Evolutionary conservation across 225 moss, liverwort and hornwort genomes (phyloP).

Genomic region (Polytrichum formosum): DNA sequence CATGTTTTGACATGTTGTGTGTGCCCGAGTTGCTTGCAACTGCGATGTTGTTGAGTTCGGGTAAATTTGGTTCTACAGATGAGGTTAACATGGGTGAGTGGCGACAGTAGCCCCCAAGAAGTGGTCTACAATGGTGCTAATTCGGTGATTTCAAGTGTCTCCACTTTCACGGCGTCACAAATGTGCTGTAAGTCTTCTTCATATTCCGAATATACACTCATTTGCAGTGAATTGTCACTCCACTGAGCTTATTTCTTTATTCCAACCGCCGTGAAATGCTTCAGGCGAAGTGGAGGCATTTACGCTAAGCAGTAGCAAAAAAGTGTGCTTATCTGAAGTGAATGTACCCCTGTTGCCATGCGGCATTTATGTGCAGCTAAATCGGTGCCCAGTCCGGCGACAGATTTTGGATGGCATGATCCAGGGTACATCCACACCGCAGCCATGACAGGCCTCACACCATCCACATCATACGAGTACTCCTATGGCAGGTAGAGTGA

Average conservation of each 20-base stretch:
- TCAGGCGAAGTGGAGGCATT: too few species aligned
- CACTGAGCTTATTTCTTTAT: too few species aligned
- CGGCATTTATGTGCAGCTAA: conserved; percentile 19
- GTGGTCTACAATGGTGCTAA: conserved; percentile 23
- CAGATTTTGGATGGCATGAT: conserved; percentile 66
- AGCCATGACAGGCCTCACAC: conserved; percentile 43
- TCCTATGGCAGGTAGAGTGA: conserved; percentile 41
- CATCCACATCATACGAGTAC: conserved; percentile 46
- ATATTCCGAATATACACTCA: too few species aligned
- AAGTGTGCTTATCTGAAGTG: too few species aligned
- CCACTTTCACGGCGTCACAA: conserved; percentile 36
- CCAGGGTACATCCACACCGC: conserved; percentile 64
- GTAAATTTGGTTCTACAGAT: conserved; percentile 24
- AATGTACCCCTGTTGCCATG: too few species aligned
- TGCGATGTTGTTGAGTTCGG: too few species aligned
- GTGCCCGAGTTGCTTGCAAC: too few species aligned
- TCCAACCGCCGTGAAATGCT: too few species aligned
- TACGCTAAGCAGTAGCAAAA: too few species aligned
- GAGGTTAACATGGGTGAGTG: conserved; percentile 64
- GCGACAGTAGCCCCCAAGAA: conserved; percentile 26
- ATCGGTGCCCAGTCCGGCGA: conserved; percentile 25
- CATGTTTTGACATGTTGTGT: too few species aligned
- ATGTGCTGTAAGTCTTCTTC: conserved; percentile 42
- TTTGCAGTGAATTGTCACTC: too few species aligned
- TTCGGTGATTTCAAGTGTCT: conserved; percentile 21